A percentile compares a stretch with the other conserved stretches of the same genome.
Conservation (phyloP, 305 asterid species). For the Ruellia speciosa region DNA sequence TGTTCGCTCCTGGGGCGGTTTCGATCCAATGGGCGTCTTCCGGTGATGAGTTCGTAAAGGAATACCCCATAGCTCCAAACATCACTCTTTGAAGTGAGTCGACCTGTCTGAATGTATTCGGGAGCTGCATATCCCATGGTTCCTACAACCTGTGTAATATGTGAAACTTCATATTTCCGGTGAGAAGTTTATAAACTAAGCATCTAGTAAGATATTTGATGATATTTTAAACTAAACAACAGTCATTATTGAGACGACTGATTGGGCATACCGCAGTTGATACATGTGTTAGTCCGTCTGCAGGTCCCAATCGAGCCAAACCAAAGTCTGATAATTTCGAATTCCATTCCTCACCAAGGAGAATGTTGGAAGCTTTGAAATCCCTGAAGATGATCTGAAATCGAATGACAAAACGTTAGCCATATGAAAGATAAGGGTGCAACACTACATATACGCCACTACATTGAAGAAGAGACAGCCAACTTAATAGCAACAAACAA, state of each 20-base stretch:
- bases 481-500: constrained; percentile 15
- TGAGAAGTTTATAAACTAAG: no score
- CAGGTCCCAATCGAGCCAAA: constrained; percentile 91
- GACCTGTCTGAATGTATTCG: constrained; percentile 86
- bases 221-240: no score
- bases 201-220: neutral
- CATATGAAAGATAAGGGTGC: neutral
- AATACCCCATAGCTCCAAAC: constrained; percentile 96
- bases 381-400: constrained; percentile 84
- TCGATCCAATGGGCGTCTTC: constrained; percentile 85
- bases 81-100: constrained; percentile 80
- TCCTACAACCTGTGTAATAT: constrained; percentile 63
- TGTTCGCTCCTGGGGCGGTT: constrained; percentile 80
- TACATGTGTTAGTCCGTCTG: constrained; percentile 82
- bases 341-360: constrained; percentile 83
- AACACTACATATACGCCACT: no score
- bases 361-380: constrained; percentile 87
- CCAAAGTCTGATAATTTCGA: constrained; percentile 95
- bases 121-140: constrained; percentile 96
- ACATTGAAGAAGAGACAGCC: neutral
- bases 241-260: neutral
- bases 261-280: constrained; percentile 75
- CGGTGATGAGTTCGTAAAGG: constrained; percentile 87
- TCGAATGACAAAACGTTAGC: constrained; percentile 21
- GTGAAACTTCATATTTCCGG: neutral